These are phyloP conservation scores for Sarcodon aspratus DNA, from an alignment of 768 basidiomycete genomes.

Conservation along the genomic window DNA sequence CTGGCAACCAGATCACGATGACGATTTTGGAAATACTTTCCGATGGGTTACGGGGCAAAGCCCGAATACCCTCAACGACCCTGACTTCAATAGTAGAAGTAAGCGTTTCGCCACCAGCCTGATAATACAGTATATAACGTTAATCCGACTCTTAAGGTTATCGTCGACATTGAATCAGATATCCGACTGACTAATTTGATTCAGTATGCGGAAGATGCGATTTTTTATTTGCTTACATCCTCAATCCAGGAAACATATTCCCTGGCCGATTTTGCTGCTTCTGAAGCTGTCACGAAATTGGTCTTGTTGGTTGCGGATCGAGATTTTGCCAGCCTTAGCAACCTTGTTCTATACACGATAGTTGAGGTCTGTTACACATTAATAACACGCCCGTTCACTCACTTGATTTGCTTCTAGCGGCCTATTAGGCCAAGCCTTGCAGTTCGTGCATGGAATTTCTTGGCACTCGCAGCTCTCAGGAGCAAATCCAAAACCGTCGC, in stretches of 20 bases:
- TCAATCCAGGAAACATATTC: conserved; percentile 31
- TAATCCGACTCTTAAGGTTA: conserved; percentile 2
- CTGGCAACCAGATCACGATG: conserved; percentile 9
- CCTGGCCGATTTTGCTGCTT: conserved; percentile 41
- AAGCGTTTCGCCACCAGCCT: conserved; percentile 1
- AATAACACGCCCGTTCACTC: neutral
- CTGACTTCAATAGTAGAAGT: conserved; percentile 30
- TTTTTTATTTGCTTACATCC: conserved; percentile 42
- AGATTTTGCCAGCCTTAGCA: neutral
- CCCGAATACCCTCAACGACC: conserved; percentile 8
- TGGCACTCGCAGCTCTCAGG: conserved; percentile 42
- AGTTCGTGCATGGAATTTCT: conserved; percentile 56
- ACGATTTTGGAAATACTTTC: conserved; percentile 11
- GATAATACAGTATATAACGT: no score
- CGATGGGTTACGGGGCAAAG: conserved; percentile 11
- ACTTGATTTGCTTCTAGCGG: neutral
- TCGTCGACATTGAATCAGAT: neutral
- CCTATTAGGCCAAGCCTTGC: neutral
- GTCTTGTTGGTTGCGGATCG: conserved; percentile 32
- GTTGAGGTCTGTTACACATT: neutral
- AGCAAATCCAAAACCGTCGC: conserved; percentile 22
- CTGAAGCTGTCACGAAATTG: conserved; percentile 39
- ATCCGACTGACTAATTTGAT: conserved; percentile 21
- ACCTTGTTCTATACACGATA: neutral
- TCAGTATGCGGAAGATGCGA: conserved; percentile 36